Percentiles rank a stretch among this genome's conserved stretches.
Conservation (phyloP, 768 basidiomycete genomes). For the Lactifluus echinatus region DNA sequence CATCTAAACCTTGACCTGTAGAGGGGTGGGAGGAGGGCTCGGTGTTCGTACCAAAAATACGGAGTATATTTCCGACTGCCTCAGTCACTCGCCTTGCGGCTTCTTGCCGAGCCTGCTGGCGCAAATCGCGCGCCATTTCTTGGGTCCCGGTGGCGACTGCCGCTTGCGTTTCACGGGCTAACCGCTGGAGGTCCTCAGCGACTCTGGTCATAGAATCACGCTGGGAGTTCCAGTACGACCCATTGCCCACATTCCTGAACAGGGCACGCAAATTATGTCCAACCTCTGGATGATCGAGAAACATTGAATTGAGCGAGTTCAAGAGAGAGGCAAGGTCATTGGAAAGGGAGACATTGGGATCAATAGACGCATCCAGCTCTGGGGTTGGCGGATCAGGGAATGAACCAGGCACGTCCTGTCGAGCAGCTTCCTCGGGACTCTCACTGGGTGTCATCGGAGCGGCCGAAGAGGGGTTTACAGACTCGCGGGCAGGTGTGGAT, state of each 20-base stretch:
- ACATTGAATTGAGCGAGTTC: conserved; percentile 42
- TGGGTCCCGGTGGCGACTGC: conserved; percentile 32
- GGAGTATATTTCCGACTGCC: conserved; percentile 50
- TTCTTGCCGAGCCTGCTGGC: conserved; percentile 49
- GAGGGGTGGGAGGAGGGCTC: not conserved
- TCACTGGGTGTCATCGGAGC: not conserved
- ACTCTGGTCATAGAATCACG: conserved; percentile 50
- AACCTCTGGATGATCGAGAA: conserved; percentile 63
- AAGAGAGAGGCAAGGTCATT: conserved; percentile 59
- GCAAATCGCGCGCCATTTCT: conserved; percentile 30
- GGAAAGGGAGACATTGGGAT: conserved; percentile 40
- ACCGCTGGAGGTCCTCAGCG: conserved; percentile 44
- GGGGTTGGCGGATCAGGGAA: conserved; percentile 45
- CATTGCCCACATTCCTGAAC: conserved; percentile 49
- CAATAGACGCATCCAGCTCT: conserved; percentile 30
- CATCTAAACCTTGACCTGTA: not conserved
- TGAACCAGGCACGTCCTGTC: conserved; percentile 11
- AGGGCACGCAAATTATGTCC: conserved; percentile 60
- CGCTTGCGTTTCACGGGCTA: conserved; percentile 29
- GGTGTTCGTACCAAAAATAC: conserved; percentile 35
- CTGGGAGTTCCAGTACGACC: conserved; percentile 62
- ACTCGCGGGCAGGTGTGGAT: conserved; percentile 16
- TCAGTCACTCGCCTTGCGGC: conserved; percentile 57
- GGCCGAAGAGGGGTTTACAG: conserved; percentile 9
- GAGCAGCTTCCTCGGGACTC: not conserved